phyloP scores from a whole-genome alignment of 768 basidiomycete genomes.

The Infundibulicybe gibba region DNA sequence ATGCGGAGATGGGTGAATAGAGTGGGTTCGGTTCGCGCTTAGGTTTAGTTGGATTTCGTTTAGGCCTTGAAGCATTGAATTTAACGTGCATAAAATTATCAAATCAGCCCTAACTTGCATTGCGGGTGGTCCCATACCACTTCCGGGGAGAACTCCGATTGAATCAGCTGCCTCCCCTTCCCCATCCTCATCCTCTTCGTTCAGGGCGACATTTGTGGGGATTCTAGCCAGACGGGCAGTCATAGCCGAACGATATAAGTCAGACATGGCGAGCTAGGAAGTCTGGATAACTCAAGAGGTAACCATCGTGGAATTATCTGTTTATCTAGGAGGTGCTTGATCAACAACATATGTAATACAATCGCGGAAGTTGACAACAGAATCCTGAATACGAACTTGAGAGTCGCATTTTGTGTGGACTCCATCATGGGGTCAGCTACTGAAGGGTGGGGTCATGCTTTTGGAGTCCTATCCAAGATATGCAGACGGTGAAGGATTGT shows the following conservation, averaged over 20 bases:
- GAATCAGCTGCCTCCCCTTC: slow-evolving; percentile 54
- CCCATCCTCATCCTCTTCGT: slow-evolving; percentile 42
- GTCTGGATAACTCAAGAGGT: too few species aligned
- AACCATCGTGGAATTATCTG: too few species aligned
- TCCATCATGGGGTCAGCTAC: too few species aligned
- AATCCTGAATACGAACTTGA: too few species aligned
- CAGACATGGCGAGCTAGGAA: slow-evolving; percentile 47
- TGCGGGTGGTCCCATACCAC: slow-evolving; percentile 59
- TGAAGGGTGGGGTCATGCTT: too few species aligned
- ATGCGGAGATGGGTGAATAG: slow-evolving; percentile 76
- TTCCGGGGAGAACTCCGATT: slow-evolving; percentile 58
- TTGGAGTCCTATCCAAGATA: too few species aligned
- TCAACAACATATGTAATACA: too few species aligned
- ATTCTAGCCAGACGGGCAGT: slow-evolving; percentile 72
- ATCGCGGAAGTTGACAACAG: too few species aligned
- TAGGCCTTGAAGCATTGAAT: slow-evolving; percentile 28
- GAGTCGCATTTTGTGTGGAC: too few species aligned
- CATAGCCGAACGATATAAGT: slow-evolving; percentile 75
- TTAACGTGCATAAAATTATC: too few species aligned
- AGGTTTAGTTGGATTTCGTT: slow-evolving; percentile 18
- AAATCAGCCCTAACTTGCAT: slow-evolving; percentile 38
- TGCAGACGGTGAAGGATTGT: too few species aligned
- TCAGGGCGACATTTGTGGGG: slow-evolving; percentile 47
- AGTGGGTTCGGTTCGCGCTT: slow-evolving; percentile 50
- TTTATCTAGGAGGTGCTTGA: too few species aligned